Evolutionary conservation across 352 stramenopile genomes (phyloP), one percentile per base, ranked within the genome.

Genomic region (Detonula confervacea): DNA sequence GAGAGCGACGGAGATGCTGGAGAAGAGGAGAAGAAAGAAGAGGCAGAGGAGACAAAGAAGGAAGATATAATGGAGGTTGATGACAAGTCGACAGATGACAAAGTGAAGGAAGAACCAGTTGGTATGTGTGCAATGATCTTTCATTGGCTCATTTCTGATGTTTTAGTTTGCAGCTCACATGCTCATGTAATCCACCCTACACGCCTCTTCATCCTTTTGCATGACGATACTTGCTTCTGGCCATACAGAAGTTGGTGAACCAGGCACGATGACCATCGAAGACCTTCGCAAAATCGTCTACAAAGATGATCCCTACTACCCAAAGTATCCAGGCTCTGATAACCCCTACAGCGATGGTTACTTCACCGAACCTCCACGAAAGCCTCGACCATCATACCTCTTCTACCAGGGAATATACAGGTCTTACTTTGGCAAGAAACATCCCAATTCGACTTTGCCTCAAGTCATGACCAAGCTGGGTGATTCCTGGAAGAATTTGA

Each of bases 281-380:
- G 61, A 86, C 22, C 22, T 94, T 5, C 49, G 72, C 47, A 67
- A 35, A 9, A 88, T 93, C n/a, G 20, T 92, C n/a, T 63, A 63
- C 12, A 87, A 79, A 25, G 84, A 94, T 27, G 86, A 83, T 46
- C 76, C 88, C 0, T 93, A 94, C 59, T 94, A 94, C 59, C 80
- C 85, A 1, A 77, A 77, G 25, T 61, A 90, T 64, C 80, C 87
- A 54, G 81, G 78, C 27, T 93, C 73, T 33, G 83, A 93, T 49
- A 95, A 95, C 73, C 77, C 91, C 9, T 95, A 95, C 66, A 68
- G 89, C 24, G 91, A 95, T 74, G 91, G 91, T 61, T 94, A 91
- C 55, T 61, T 92, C 37, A 94, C 87, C 3, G 86, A 93, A 62
- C 86, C 91, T 33, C 91, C 91, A 5, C 88, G 86, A 29, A 94